phyloP scores from a whole-genome alignment of 78 protist genomes.

The Capsaspora owczarzaki region DNA sequence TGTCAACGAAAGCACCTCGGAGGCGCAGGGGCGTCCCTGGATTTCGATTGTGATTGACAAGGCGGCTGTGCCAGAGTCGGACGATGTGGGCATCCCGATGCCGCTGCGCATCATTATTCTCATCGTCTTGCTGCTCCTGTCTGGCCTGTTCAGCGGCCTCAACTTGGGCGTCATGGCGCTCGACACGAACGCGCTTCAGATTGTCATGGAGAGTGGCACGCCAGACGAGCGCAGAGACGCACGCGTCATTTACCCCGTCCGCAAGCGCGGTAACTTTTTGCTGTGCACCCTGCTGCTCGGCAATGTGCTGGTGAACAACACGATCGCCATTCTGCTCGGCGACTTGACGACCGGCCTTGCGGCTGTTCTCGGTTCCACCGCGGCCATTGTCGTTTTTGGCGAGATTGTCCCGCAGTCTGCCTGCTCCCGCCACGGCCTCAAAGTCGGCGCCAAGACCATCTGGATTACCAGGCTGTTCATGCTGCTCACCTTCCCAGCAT shows the following conservation, averaged over 20 bases:
- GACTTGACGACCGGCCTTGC: slow-evolving; percentile 46
- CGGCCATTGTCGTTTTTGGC: slow-evolving; percentile 71
- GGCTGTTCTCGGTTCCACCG: slow-evolving; percentile 63
- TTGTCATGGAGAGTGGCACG: slow-evolving; percentile 45
- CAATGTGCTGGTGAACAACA: slow-evolving; percentile 79
- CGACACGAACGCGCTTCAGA: slow-evolving; percentile 57
- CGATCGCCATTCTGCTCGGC: slow-evolving; percentile 70
- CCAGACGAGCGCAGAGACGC: slow-evolving; percentile 55
- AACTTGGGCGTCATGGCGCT: slow-evolving; percentile 76
- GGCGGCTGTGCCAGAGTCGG: too few species aligned
- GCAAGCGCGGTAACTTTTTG: slow-evolving; percentile 77
- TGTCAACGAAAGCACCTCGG: too few species aligned
- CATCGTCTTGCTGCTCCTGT: slow-evolving; percentile 39
- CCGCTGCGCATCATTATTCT: slow-evolving; percentile 3
- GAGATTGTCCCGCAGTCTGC: slow-evolving; percentile 81
- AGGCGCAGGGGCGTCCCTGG: too few species aligned
- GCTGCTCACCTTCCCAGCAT: slow-evolving; percentile 32
- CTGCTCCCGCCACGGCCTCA: slow-evolving; percentile 69
- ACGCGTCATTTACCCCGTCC: slow-evolving; percentile 59
- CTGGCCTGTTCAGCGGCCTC: slow-evolving; percentile 80
- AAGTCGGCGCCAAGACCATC: slow-evolving; percentile 51
- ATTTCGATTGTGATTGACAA: too few species aligned
- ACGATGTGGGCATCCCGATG: not conserved
- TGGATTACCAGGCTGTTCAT: slow-evolving; percentile 52
- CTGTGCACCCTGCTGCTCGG: slow-evolving; percentile 90